phyloP scores from a whole-genome alignment of 768 basidiomycete genomes.

The Clitopilus hobsonii region DNA sequence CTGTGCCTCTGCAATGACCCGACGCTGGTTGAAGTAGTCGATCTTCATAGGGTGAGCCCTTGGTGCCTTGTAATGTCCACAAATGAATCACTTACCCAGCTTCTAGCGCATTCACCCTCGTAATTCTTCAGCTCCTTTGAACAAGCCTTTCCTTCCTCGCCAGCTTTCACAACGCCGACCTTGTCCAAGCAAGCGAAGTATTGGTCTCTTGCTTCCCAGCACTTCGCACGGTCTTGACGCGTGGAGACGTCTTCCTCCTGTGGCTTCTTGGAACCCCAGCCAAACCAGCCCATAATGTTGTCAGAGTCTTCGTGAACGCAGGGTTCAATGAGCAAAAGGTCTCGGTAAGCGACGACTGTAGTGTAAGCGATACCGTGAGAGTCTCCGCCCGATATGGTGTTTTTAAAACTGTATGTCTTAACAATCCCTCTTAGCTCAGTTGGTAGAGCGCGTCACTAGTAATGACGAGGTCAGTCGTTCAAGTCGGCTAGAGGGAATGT shows the following conservation, averaged over 20 bases:
- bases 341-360: not conserved
- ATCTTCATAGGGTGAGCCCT: constrained; percentile 48
- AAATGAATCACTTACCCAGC: constrained; percentile 63
- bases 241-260: constrained; percentile 39
- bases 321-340: not conserved
- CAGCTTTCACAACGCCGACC: constrained; percentile 64
- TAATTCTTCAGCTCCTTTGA: constrained; percentile 52
- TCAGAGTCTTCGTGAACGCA: not conserved
- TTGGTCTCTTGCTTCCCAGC: constrained; percentile 81
- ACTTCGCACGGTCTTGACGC: constrained; percentile 68
- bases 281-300: constrained; percentile 40
- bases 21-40: constrained; percentile 90
- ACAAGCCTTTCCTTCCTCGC: constrained; percentile 65
- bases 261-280: constrained; percentile 21
- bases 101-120: constrained; percentile 74
- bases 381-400: not conserved
- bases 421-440: constrained; percentile 12
- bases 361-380: not conserved
- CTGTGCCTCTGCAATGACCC: constrained; percentile 77
- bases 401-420: not conserved
- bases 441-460: constrained; percentile 50
- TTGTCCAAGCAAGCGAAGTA: constrained; percentile 85
- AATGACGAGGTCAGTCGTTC: constrained; percentile 70
- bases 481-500: constrained; percentile 42
- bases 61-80: not conserved